Evolutionary conservation across 1,284 basidiomycete genomes (phyloP), one percentile per base, ranked within the genome.

Genomic region (Fomitopsis palustris): DNA sequence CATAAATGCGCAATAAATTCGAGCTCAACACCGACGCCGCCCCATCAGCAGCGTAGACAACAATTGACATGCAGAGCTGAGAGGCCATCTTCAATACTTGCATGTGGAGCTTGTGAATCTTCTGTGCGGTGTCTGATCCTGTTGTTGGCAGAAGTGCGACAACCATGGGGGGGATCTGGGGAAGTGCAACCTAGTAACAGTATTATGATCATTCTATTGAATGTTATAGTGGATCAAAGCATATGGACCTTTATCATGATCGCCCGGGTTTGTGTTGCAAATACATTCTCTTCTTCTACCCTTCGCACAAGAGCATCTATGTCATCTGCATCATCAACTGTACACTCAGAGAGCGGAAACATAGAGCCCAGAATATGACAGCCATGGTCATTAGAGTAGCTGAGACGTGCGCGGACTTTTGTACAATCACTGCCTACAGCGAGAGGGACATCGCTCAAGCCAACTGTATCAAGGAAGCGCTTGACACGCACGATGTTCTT

Each of bases 291-390:
- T n/a, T 61, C 59, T 4, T 59, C 62, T 3, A 68, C 58, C 4
- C 59, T 33, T 0, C 53, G 49, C 12, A 71, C 63, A 8, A 70
- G 61, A 3, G 54, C 37, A 37, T 70, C 62, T 27, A 72, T 69
- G 23, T 69, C 65, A 0, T 63, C 64, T 1, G 60, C 43, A 25
- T 67, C 56, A 4, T 67, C 64, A 0, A 69, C 67, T 12, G 63
- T 61, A 12, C 64, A 65, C 1, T 65, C 58, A 3, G 59, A 33
- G 1, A 72, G 61, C 2, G 60, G 53, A 10, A 65, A 61, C 0
- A 65, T 58, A 0, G 67, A 62, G 1, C 70, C 69, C 1, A 72
- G 62, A 4, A 72, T 59, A 51, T 72, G 70, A 7, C 67, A 61
- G 2, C 70, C 69, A 38, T 62, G 66, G 17, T 70, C 62, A 23